These are phyloP conservation scores for Kwoniella heveanensis DNA, from an alignment of 768 basidiomycete species.

Conservation along the genomic window DNA sequence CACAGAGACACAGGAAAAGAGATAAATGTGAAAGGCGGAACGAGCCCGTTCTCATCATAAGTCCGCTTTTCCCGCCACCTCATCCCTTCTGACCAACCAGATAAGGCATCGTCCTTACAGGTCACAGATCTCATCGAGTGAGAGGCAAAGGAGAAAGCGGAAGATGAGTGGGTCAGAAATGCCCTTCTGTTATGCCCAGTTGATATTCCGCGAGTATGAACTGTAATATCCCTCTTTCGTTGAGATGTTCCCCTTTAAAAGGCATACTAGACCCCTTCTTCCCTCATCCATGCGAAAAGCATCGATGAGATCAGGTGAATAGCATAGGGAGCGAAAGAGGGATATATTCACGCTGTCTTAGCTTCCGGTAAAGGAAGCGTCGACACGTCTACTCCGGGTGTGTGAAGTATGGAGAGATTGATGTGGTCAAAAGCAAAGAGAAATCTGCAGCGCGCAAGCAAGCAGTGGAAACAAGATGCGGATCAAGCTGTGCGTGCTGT, in stretches of 20 bases:
- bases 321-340: not conserved
- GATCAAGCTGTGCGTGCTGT: too few relatives aligned
- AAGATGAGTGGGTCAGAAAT: slow-evolving; percentile 47
- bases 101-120: slow-evolving; percentile 9
- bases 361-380: not conserved
- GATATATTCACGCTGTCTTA: not conserved
- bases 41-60: slow-evolving; percentile 36
- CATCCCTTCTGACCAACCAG: not conserved
- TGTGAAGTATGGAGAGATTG: not conserved
- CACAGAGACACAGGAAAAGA: too few relatives aligned
- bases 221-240: not conserved
- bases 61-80: too few relatives aligned
- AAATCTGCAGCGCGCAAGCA: too few relatives aligned
- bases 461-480: too few relatives aligned
- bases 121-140: too few relatives aligned
- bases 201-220: slow-evolving; percentile 28
- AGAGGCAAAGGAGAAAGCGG: not conserved
- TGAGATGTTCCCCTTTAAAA: not conserved
- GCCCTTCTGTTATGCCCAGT: slow-evolving; percentile 18
- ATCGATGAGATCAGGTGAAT: not conserved
- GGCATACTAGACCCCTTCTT: too few relatives aligned
- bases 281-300: too few relatives aligned
- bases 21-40: slow-evolving; percentile 52
- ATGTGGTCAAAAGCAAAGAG: too few relatives aligned
- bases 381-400: slow-evolving; percentile 1